Evolutionary conservation across 2,329 filamentous ascomycete genomes (phyloP).

Genomic region (Ophiostoma novo-ulmi): DNA sequence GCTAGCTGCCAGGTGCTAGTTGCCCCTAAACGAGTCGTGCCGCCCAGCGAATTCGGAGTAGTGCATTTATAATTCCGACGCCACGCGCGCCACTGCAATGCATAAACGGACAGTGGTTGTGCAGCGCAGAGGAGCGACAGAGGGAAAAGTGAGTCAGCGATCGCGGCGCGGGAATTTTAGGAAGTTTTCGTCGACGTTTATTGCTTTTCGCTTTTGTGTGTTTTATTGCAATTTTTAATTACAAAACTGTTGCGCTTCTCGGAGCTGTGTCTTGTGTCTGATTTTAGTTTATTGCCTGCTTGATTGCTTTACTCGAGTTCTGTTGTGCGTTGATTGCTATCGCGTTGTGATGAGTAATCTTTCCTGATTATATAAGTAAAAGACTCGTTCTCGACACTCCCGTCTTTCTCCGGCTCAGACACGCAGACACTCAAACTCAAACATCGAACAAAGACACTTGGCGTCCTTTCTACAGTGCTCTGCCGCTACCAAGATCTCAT

Average conservation of each 20-base stretch:
- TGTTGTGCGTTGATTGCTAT: not conserved
- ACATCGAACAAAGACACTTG: not conserved
- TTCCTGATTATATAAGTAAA: not conserved
- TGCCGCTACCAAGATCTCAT: not conserved
- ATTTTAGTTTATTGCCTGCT: not conserved
- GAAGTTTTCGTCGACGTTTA: not conserved
- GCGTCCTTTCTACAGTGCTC: not conserved
- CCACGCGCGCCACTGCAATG: not conserved
- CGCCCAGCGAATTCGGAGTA: constrained; percentile 11
- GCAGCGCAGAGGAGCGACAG: not conserved
- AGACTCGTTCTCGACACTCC: not conserved
- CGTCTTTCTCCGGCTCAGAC: not conserved
- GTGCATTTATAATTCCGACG: not conserved
- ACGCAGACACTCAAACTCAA: too few relatives aligned
- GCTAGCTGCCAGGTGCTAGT: too few relatives aligned
- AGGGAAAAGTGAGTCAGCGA: not conserved
- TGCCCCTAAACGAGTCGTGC: not conserved
- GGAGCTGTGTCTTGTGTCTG: not conserved
- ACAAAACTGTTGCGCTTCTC: not conserved
- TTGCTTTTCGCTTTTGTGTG: not conserved
- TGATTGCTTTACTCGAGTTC: not conserved
- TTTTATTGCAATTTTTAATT: not conserved
- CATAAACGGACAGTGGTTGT: not conserved
- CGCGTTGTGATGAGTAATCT: not conserved
- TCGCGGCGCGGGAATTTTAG: constrained; percentile 10